phyloP scores from a whole-genome alignment of 768 basidiomycete genomes.

The Hygrocybe coccinea region DNA sequence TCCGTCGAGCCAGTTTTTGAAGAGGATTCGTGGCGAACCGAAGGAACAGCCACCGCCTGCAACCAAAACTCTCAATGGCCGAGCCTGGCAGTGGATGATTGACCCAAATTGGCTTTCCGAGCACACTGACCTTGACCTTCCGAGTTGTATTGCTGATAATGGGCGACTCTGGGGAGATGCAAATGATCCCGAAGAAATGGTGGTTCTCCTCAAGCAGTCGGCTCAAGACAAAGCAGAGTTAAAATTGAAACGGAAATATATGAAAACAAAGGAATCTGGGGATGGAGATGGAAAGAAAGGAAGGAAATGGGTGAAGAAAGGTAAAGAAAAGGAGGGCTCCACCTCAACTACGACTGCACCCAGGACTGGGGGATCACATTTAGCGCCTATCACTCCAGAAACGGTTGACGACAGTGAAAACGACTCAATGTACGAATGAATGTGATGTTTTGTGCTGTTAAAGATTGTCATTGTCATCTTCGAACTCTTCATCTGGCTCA shows the following conservation, averaged over 20 bases:
- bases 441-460: background rate
- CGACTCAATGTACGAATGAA: background rate
- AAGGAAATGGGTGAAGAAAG: background rate
- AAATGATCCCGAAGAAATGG: constrained; percentile 11
- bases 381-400: background rate
- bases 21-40: constrained; percentile 1
- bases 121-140: constrained; percentile 11
- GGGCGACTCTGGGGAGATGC: constrained; percentile 16
- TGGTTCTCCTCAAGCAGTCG: background rate
- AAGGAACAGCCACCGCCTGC: constrained; percentile 9
- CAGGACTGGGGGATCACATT: background rate
- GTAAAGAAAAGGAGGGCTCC: background rate
- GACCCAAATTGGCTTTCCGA: constrained; percentile 12
- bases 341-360: background rate
- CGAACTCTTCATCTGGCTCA: background rate
- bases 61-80: constrained; percentile 7
- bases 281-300: background rate
- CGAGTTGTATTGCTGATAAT: constrained; percentile 10
- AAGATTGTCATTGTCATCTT: background rate
- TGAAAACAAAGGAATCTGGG: background rate
- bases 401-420: background rate
- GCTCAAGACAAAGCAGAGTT: background rate
- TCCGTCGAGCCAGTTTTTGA: background rate
- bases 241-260: background rate
- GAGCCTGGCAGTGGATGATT: constrained; percentile 21